Percentiles rank a stretch among this genome's conserved stretches.
These are phyloP conservation scores for Toxicodendron radicans DNA, from an alignment of 345 rosid genomes.

Conservation along the genomic window DNA sequence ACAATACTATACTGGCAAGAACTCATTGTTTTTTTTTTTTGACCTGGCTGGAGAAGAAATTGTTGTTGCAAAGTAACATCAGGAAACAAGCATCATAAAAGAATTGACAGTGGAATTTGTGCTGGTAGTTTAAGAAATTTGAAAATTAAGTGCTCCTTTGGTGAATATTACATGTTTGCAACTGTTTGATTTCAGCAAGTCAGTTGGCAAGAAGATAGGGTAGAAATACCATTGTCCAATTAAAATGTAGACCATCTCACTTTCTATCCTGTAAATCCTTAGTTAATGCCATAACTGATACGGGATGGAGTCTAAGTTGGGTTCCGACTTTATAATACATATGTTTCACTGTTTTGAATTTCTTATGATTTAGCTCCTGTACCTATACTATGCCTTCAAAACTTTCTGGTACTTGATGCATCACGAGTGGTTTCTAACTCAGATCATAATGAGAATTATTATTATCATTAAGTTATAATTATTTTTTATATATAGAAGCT, in stretches of 20 bases:
- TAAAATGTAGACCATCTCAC: neutral
- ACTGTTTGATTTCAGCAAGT: neutral
- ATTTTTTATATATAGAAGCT: neutral
- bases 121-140: neutral
- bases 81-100: slow-evolving; percentile 1
- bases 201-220: neutral
- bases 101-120: neutral
- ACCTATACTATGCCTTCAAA: neutral
- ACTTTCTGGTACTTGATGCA: neutral
- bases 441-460: neutral
- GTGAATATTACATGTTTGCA: neutral
- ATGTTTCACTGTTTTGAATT: neutral
- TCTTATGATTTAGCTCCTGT: neutral
- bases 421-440: neutral
- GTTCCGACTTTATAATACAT: neutral
- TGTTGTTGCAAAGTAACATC: neutral
- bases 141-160: neutral
- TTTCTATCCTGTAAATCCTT: neutral
- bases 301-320: neutral
- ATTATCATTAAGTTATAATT: neutral
- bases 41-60: neutral
- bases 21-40: neutral
- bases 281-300: neutral
- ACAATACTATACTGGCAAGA: neutral
- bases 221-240: neutral